Base-by-base conservation (phyloP, 805 yeast species). In the Yamadazyma ubonensis region DNA sequence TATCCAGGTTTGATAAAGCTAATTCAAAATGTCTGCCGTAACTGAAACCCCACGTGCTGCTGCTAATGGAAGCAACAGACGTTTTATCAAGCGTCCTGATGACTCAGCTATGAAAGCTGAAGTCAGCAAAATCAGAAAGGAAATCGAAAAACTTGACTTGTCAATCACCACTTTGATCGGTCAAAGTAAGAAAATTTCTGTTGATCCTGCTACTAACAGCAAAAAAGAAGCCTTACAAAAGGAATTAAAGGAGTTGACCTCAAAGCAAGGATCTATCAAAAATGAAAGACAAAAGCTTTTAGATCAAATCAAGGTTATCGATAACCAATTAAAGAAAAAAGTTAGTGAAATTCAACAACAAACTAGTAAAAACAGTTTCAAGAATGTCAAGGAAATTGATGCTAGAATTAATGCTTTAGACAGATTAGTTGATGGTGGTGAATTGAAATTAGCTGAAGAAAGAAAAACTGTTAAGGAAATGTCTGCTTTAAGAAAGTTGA, bases 401-500 rank as follows among this genome's bases (percentile, higher is more conserved):
- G 69, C 70, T 43, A 79, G 82, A 62, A 73, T 86, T 55, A 58
- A 60, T 43, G 71, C 70, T 49, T 76, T 88, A 56, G 97, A 93
- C 60, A 75, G 73, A 30, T 71, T 75, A 50, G 82, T 93, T 46
- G 86, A 85, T 41, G 66, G 84, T 36, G 98, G 98, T 48, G 65
- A 74, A 33, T 73, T 93, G 59, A 78, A 86, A 53, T 79, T 93
- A 57, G 97, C 89, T 39, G 96, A 91, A 48, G 99, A 93, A 75
- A 83, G 87, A 71, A 76, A 81, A 58, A 66, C 74, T 49, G 79
- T 93, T 51, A 86, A 86, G 68, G 98, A 91, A 68, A 85, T 88
- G 74, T 76, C 88, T 38, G 64, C 81, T 33, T 77, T 93, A 62
- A 81, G 91, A 66, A 88, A 86, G 67, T 68, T 85, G 58, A 79